Evolutionary conservation across 2,329 filamentous ascomycete species (phyloP).

Genomic region (Pseudocercospora pini-densiflorae): DNA sequence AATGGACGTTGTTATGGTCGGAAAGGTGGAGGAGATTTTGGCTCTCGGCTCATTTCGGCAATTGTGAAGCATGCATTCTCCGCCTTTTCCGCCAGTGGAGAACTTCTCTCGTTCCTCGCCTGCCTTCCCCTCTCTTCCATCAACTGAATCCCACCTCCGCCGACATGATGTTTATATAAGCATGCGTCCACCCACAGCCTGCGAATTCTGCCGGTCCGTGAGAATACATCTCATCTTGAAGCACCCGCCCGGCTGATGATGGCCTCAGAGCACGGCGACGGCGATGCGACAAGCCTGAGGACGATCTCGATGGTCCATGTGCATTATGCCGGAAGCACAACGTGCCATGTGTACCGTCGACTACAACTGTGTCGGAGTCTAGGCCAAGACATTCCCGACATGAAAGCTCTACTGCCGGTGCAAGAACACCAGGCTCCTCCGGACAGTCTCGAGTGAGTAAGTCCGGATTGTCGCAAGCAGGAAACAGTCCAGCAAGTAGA

Average conservation of each 20-base stretch:
- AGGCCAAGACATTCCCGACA: background rate
- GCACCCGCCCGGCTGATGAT: background rate
- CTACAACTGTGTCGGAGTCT: background rate
- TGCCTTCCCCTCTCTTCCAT: background rate
- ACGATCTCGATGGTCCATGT: slow-evolving; percentile 8
- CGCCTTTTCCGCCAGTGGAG: background rate
- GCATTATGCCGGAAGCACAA: slow-evolving; percentile 13
- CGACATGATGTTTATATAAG: background rate
- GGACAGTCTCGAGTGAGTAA: background rate
- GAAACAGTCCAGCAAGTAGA: background rate
- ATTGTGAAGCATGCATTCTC: background rate
- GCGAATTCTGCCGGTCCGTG: slow-evolving; percentile 17
- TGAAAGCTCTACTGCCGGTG: background rate
- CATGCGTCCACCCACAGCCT: slow-evolving; percentile 14
- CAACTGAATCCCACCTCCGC: background rate
- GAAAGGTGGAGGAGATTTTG: background rate
- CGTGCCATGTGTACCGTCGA: slow-evolving; percentile 12
- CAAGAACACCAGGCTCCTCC: background rate
- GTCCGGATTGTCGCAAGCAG: background rate
- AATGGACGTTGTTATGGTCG: too few relatives aligned
- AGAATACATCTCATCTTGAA: background rate
- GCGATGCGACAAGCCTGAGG: slow-evolving; percentile 6
- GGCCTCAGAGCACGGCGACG: slow-evolving; percentile 9
- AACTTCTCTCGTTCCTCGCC: background rate
- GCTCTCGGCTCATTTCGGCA: background rate